A percentile compares a stretch with the other conserved stretches of the same genome.
Conservation (phyloP, 2,329 filamentous ascomycete genomes). For the Botrytis tulipae region DNA sequence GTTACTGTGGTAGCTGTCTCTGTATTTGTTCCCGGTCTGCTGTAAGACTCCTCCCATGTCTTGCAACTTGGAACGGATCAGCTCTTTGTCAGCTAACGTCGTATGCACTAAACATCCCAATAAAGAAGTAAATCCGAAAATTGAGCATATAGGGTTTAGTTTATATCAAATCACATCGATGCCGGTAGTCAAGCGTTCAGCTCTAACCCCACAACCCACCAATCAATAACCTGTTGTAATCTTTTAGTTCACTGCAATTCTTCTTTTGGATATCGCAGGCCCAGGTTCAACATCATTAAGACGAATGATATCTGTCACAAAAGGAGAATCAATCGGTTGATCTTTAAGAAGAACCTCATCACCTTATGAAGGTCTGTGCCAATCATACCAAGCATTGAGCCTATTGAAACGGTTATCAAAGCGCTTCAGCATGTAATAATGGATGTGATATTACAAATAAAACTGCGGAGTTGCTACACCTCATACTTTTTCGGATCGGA, state of each 20-base stretch:
- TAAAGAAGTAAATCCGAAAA: slow-evolving; percentile 13
- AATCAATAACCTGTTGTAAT: not conserved
- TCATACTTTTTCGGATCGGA: slow-evolving; percentile 13
- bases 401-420: slow-evolving; percentile 13
- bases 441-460: slow-evolving; percentile 12
- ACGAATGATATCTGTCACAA: not conserved
- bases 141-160: slow-evolving; percentile 4
- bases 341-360: slow-evolving; percentile 1
- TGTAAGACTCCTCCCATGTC: slow-evolving; percentile 7
- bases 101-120: slow-evolving; percentile 4
- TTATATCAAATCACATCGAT: slow-evolving; percentile 6
- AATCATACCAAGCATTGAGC: not conserved
- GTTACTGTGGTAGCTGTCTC: not conserved
- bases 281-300: not conserved
- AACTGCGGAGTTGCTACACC: slow-evolving; percentile 7
- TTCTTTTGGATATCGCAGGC: not conserved
- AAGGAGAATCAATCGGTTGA: slow-evolving; percentile 18
- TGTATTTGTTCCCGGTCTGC: slow-evolving; percentile 1
- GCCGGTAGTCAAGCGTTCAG: slow-evolving; percentile 12
- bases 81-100: slow-evolving; percentile 16
- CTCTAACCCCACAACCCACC: not conserved
- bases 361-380: slow-evolving; percentile 14
- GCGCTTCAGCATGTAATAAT: slow-evolving; percentile 14
- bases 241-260: not conserved
- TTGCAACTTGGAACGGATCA: slow-evolving; percentile 10